Evolutionary conservation across 1,284 basidiomycete species (phyloP).

Genomic region (Microbotryomycetes sp.): DNA sequence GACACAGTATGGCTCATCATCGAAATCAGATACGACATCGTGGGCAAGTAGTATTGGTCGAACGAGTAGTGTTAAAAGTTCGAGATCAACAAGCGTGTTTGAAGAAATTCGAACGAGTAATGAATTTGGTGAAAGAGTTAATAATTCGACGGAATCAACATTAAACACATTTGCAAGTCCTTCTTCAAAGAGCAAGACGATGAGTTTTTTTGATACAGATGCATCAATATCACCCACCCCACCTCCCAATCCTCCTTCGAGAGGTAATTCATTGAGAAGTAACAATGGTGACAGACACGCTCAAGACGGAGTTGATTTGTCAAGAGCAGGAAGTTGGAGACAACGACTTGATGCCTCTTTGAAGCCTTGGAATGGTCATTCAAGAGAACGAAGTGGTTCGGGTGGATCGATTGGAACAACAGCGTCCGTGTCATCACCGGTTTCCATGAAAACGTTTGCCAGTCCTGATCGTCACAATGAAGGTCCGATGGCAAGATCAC

Average conservation of each 20-base stretch:
- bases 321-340: slow-evolving; percentile 19
- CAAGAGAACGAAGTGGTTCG: background rate
- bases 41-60: background rate
- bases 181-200: slow-evolving; percentile 21
- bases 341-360: slow-evolving; percentile 1
- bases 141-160: background rate
- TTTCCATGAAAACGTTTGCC: background rate
- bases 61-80: background rate
- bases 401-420: slow-evolving; percentile 1
- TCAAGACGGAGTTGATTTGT: background rate
- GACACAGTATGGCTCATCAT: too few relatives aligned
- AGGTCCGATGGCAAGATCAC: background rate
- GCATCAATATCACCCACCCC: slow-evolving; percentile 6
- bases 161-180: background rate
- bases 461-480: background rate
- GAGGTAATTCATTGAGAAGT: slow-evolving; percentile 18
- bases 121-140: background rate
- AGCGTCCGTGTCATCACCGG: slow-evolving; percentile 11
- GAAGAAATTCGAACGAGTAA: background rate
- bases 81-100: background rate
- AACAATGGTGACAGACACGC: background rate
- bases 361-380: background rate
- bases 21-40: background rate
- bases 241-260: slow-evolving; percentile 26
- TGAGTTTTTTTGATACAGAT: slow-evolving; percentile 25